Conservation (phyloP, 2,329 filamentous ascomycete species). For the Stemphylium beticola region DNA sequence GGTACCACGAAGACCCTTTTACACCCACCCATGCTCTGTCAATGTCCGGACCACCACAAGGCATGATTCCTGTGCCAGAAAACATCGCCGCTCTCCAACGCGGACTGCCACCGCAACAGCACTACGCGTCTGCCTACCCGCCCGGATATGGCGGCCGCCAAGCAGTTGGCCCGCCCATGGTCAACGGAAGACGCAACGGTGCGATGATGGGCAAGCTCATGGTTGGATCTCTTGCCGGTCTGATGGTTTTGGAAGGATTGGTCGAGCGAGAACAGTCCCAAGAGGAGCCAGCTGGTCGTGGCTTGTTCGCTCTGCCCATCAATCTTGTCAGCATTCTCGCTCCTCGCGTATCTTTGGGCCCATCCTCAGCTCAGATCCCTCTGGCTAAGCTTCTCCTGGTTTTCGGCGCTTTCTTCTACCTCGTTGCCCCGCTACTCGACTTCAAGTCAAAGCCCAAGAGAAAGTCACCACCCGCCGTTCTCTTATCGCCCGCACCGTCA, state of each 20-base stretch:
- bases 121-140: constrained; percentile 48
- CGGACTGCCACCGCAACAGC: constrained; percentile 44
- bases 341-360: constrained; percentile 42
- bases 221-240: constrained; percentile 87
- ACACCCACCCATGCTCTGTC: constrained; percentile 30
- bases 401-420: constrained; percentile 61
- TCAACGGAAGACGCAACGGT: constrained; percentile 53
- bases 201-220: constrained; percentile 76
- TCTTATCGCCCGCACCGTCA: constrained; percentile 65
- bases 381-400: constrained; percentile 60
- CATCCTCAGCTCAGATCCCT: constrained; percentile 45
- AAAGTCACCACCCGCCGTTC: constrained; percentile 50
- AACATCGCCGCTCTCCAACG: constrained; percentile 50
- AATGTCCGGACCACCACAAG: constrained; percentile 44
- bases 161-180: constrained; percentile 38
- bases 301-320: constrained; percentile 53
- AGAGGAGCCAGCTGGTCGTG: constrained; percentile 48
- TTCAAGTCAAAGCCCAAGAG: constrained; percentile 63
- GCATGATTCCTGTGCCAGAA: constrained; percentile 53
- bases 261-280: constrained; percentile 66
- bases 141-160: constrained; percentile 37
- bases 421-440: constrained; percentile 63
- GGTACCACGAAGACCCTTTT: constrained; percentile 49
- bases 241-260: constrained; percentile 89
- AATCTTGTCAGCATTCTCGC: constrained; percentile 39